These are phyloP conservation scores for Penstemon eatonii DNA, from an alignment of 257 asterid genomes.

Conservation along the genomic window DNA sequence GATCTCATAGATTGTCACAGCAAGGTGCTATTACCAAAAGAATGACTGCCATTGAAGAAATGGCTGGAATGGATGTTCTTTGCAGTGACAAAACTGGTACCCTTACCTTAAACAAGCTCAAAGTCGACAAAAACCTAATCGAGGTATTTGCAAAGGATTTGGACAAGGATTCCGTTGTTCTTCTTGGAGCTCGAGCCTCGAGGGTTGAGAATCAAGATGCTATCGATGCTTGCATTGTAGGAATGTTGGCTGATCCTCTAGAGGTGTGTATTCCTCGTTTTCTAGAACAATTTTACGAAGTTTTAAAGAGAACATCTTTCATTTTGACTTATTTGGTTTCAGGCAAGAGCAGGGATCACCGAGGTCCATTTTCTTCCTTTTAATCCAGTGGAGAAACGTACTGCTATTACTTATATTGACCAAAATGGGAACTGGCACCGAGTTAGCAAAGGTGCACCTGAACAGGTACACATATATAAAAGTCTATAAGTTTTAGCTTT, in stretches of 20 bases:
- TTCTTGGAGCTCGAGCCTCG: slow-evolving; percentile 64
- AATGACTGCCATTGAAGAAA: slow-evolving; percentile 93
- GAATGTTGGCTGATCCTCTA: slow-evolving; percentile 55
- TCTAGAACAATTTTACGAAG: neutral
- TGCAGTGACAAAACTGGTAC: slow-evolving; percentile 96
- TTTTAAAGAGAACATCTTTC: neutral
- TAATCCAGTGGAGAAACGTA: slow-evolving; percentile 70
- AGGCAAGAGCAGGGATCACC: slow-evolving; percentile 64
- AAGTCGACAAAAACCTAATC: slow-evolving; percentile 62
- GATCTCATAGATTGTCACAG: slow-evolving; percentile 77
- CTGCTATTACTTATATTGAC: slow-evolving; percentile 64
- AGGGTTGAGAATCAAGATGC: slow-evolving; percentile 83
- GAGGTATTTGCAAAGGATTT: slow-evolving; percentile 49
- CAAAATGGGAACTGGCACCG: slow-evolving; percentile 57
- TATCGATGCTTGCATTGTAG: slow-evolving; percentile 69
- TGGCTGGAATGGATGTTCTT: slow-evolving; percentile 95
- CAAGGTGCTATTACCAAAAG: slow-evolving; percentile 92
- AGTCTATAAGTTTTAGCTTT: neutral
- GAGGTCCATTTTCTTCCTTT: slow-evolving; percentile 73
- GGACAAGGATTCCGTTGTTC: slow-evolving; percentile 47
- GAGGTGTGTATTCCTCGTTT: slow-evolving; percentile 36
- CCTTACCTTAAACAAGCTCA: slow-evolving; percentile 70
- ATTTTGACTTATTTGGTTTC: neutral
- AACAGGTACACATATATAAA: slow-evolving; percentile 43
- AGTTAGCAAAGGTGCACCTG: slow-evolving; percentile 77